phyloP scores from a whole-genome alignment of 139 green algal genomes.

The Nannochloris sp. region DNA sequence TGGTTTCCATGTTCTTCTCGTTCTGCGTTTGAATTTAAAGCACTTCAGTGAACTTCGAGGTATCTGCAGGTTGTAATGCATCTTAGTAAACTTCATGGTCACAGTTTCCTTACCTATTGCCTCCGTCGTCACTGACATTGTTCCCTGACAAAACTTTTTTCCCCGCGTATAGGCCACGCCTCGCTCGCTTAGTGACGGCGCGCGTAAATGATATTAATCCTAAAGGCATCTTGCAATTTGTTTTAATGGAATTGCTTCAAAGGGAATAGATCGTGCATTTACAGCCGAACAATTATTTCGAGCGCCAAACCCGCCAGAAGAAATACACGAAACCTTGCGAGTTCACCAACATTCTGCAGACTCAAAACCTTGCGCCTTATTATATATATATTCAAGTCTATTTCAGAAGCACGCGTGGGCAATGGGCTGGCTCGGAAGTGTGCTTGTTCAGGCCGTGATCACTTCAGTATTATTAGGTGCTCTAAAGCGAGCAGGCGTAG shows the following conservation, averaged over 20 bases:
- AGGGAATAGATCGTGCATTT: too few relatives aligned
- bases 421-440: constrained; percentile 15
- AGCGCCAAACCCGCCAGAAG: too few relatives aligned
- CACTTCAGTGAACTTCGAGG: constrained; percentile 3
- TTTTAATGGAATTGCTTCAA: too few relatives aligned
- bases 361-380: too few relatives aligned
- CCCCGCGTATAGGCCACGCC: constrained; percentile 62
- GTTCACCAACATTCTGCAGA: too few relatives aligned
- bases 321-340: too few relatives aligned
- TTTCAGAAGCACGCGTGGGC: too few relatives aligned
- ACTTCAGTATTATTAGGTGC: constrained; percentile 23
- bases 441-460: constrained; percentile 12
- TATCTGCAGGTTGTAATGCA: background rate
- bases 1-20: constrained; percentile 60
- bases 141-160: constrained; percentile 62
- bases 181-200: constrained; percentile 27
- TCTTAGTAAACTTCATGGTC: background rate
- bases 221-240: too few relatives aligned
- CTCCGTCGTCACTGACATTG: constrained; percentile 74
- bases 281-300: too few relatives aligned
- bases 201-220: constrained; percentile 13
- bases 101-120: constrained; percentile 60
- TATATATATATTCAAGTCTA: too few relatives aligned
- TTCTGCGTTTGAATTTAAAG: constrained; percentile 32
- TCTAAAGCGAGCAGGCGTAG: constrained; percentile 27